Evolutionary conservation across 257 asterid species (phyloP).

Genomic region (Solanum chaucha): DNA sequence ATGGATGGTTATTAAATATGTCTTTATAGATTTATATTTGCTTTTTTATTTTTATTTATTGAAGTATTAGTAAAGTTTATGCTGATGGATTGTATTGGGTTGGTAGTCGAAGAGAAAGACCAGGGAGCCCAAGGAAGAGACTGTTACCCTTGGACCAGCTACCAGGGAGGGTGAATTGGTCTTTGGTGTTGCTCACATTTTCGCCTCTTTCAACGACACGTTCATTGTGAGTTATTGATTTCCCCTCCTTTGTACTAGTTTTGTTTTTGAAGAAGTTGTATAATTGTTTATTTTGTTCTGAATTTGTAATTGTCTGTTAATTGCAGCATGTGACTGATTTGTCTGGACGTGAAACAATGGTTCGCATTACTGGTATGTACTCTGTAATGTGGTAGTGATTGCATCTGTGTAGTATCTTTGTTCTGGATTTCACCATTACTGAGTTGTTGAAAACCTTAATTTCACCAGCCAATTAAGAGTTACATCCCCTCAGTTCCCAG

Average conservation of each 20-base stretch:
- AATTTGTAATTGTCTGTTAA: not conserved
- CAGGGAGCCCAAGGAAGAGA: conserved; percentile 84
- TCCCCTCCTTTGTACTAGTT: not conserved
- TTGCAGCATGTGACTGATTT: conserved; percentile 89
- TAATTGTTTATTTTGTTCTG: not conserved
- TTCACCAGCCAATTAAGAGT: not conserved
- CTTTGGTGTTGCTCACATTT: conserved; percentile 87
- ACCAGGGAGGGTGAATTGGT: conserved; percentile 68
- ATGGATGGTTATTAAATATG: not conserved
- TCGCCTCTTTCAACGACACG: conserved; percentile 86
- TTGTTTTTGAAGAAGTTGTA: not conserved
- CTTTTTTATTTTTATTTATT: not conserved
- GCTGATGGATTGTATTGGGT: not conserved
- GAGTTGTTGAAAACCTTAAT: not conserved
- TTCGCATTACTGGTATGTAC: conserved; percentile 66
- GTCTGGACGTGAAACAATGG: conserved; percentile 89
- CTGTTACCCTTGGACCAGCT: conserved; percentile 71
- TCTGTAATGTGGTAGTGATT: not conserved
- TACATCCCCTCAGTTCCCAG: not conserved
- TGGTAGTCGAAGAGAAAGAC: conserved; percentile 64
- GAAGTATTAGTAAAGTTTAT: not conserved
- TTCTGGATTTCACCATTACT: not conserved
- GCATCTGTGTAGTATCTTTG: not conserved
- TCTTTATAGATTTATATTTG: not conserved
- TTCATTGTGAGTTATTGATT: conserved; percentile 44